Conservation (phyloP, 768 basidiomycete species). For the Lentinula sp. region DNA sequence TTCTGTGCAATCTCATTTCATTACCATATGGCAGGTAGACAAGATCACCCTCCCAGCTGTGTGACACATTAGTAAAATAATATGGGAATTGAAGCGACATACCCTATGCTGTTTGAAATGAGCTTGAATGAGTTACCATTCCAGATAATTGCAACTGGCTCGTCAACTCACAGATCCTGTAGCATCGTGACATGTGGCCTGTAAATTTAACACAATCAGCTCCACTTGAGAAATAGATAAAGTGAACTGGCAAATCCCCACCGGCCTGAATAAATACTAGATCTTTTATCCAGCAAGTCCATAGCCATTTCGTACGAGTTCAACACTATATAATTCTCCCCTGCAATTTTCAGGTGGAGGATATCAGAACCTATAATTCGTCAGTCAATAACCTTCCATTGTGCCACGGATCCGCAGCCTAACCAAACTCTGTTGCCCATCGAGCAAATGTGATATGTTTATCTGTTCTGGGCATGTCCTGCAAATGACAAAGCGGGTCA, state of each 20-base stretch:
- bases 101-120: background rate
- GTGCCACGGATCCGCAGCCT: slow-evolving; percentile 3
- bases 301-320: slow-evolving; percentile 29
- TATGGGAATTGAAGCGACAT: background rate
- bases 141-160: background rate
- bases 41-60: slow-evolving; percentile 10
- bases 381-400: background rate
- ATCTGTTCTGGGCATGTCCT: slow-evolving; percentile 27
- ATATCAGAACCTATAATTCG: slow-evolving; percentile 20
- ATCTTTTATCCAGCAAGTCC: slow-evolving; percentile 38
- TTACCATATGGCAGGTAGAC: slow-evolving; percentile 7
- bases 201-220: background rate
- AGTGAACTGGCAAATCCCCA: background rate
- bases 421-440: slow-evolving; percentile 33
- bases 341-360: slow-evolving; percentile 20
- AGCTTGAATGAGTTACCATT: background rate
- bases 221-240: background rate
- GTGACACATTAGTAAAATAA: background rate
- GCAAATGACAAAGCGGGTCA: background rate
- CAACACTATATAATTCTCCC: slow-evolving; percentile 22
- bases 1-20: background rate
- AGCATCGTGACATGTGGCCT: background rate
- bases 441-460: slow-evolving; percentile 30
- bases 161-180: background rate
- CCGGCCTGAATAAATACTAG: slow-evolving; percentile 32